These are phyloP conservation scores for Naegleria gruberi DNA, from an alignment of 208 protist genomes.

Conservation along the genomic window DNA sequence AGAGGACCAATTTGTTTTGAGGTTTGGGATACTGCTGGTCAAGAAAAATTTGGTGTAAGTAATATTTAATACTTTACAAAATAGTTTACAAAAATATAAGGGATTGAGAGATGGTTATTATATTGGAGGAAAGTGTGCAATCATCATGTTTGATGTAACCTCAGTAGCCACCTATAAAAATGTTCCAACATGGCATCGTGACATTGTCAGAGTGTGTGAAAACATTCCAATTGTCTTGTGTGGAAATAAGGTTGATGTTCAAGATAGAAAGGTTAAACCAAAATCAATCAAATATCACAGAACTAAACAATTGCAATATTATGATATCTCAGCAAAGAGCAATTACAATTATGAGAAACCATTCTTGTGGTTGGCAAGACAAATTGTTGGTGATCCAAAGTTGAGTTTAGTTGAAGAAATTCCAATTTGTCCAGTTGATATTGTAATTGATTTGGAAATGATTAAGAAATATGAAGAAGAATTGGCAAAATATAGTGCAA, in stretches of 20 bases:
- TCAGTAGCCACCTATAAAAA: slow-evolving; percentile 59
- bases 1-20: neutral
- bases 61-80: too few relatives aligned
- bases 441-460: neutral
- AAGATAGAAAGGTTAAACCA: slow-evolving; percentile 41
- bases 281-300: slow-evolving; percentile 43
- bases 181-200: slow-evolving; percentile 60
- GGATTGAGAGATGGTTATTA: slow-evolving; percentile 69
- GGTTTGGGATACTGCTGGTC: slow-evolving; percentile 7
- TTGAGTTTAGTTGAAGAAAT: slow-evolving; percentile 32
- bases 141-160: slow-evolving; percentile 79
- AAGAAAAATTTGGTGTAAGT: slow-evolving; percentile 27
- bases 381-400: neutral
- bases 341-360: slow-evolving; percentile 58
- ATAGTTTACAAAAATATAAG: too few relatives aligned
- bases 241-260: slow-evolving; percentile 50
- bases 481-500: neutral
- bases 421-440: neutral
- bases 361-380: slow-evolving; percentile 33
- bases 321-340: slow-evolving; percentile 51
- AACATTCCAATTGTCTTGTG: slow-evolving; percentile 65
- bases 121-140: slow-evolving; percentile 45
- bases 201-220: slow-evolving; percentile 51
- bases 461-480: neutral
- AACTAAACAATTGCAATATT: slow-evolving; percentile 48